These are phyloP conservation scores for Aspergillus texensis DNA, from an alignment of 2,329 filamentous ascomycete genomes.

Conservation along the genomic window DNA sequence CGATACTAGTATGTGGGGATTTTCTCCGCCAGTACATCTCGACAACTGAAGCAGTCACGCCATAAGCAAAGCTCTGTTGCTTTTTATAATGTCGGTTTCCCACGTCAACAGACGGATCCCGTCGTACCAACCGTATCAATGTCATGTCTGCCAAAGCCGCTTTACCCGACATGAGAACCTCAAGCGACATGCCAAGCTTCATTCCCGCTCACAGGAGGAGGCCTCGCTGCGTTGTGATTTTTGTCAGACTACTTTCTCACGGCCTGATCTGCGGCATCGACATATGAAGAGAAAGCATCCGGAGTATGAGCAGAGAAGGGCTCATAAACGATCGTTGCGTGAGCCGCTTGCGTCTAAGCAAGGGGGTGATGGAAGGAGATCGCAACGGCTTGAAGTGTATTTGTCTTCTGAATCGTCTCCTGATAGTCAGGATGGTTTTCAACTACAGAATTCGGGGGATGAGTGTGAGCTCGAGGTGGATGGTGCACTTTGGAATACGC, in stretches of 20 bases:
- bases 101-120: conserved; percentile 6
- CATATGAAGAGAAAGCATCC: conserved; percentile 49
- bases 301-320: conserved; percentile 22
- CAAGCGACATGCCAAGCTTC: conserved; percentile 46
- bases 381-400: background rate
- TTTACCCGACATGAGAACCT: conserved; percentile 47
- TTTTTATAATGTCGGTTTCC: conserved; percentile 4
- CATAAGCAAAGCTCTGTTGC: background rate
- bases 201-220: conserved; percentile 35
- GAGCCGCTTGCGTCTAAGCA: background rate
- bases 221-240: conserved; percentile 39
- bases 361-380: background rate
- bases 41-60: background rate
- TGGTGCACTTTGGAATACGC: background rate
- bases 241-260: conserved; percentile 46
- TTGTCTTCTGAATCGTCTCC: conserved; percentile 6
- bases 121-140: conserved; percentile 44
- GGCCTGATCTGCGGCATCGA: conserved; percentile 42
- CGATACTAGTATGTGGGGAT: conserved; percentile 2
- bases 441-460: background rate
- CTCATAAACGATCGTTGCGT: conserved; percentile 3
- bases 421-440: conserved; percentile 6
- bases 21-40: background rate
- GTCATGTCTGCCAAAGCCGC: conserved; percentile 40
- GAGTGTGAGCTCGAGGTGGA: conserved; percentile 11